Base-by-base conservation (phyloP, 2,329 filamentous ascomycete species). In the Hymenoscyphus linearis region DNA sequence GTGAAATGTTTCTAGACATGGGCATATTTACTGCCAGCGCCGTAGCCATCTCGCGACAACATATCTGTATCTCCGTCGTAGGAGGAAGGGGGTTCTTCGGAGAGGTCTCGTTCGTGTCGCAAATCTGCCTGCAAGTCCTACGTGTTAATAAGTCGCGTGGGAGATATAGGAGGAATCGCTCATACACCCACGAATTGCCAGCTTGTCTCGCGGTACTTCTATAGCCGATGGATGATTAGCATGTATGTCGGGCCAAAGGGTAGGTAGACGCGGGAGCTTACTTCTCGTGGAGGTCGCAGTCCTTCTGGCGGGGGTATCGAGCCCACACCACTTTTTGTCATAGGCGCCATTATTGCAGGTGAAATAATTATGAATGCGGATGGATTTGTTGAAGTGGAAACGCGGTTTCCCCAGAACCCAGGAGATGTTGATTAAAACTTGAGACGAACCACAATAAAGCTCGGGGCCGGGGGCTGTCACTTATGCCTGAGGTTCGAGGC, bases 51-150 rank as follows among this genome's bases (percentile, higher is more conserved):
- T 60, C 72, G 70, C 61, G 64, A 67, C 62, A 65, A 68, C 68
- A 69, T 68, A 64, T 67, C 73, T 72, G 72, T 75, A 75, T 68
- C 64, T 75, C 65, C 69, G 56, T 69, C 68, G 53, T 67, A 71
- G 6, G 69, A 72, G 18, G 68, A 69, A 58, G 69, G 58, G 57
- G 70, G 70, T 50, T 70, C 71, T 60, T 69, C 69, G 10, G 71
- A 73, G 27, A 67, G 58, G 50, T 70, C 70, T 60, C 70, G 66
- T 55, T 72, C 70, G 3, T 69, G 70, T 59, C 64, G 65, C 40
- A 64, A 62, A 26, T 69, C 67, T 4, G 65, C 62, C 67, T 72
- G 56, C 27, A 54, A 55, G n/a, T 53, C 31, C 35, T 26, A 47
- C 10, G 9, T 57, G 44, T 57, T 25, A 62, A 26, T 40, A 53